Evolutionary conservation across 2,329 filamentous ascomycete genomes (phyloP).

Genomic region (Fusarium pseudoanthophilum): DNA sequence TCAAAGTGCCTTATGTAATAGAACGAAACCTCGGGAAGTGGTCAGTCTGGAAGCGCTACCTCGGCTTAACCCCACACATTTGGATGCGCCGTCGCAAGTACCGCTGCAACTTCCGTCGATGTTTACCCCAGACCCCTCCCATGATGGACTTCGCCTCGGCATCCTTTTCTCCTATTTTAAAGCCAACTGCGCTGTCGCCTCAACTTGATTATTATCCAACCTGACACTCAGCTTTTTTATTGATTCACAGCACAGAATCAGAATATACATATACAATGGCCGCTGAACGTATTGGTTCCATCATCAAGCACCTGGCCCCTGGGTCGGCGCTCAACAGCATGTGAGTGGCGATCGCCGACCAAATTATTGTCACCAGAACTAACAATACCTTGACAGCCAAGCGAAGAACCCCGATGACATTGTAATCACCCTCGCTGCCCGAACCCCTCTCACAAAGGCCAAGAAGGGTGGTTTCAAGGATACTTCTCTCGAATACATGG

Average conservation of each 20-base stretch:
- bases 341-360: constrained; percentile 64
- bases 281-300: constrained; percentile 84
- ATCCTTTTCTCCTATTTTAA: constrained; percentile 33
- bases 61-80: constrained; percentile 47
- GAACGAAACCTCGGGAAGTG: constrained; percentile 35
- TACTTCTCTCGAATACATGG: constrained; percentile 85
- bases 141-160: constrained; percentile 36
- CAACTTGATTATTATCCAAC: not conserved
- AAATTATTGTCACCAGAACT: not conserved
- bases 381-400: constrained; percentile 64
- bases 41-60: constrained; percentile 35
- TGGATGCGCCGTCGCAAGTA: constrained; percentile 24
- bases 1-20: constrained; percentile 17
- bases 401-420: constrained; percentile 96
- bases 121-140: constrained; percentile 32
- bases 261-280: constrained; percentile 68
- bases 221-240: not conserved
- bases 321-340: constrained; percentile 77
- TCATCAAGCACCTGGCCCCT: constrained; percentile 86
- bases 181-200: constrained; percentile 3
- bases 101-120: constrained; percentile 37
- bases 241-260: not conserved
- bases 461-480: constrained; percentile 96
- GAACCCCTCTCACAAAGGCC: constrained; percentile 89
- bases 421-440: constrained; percentile 91